Evolutionary conservation across 345 rosid genomes (phyloP).

Genomic region (Gossypium arboreum): DNA sequence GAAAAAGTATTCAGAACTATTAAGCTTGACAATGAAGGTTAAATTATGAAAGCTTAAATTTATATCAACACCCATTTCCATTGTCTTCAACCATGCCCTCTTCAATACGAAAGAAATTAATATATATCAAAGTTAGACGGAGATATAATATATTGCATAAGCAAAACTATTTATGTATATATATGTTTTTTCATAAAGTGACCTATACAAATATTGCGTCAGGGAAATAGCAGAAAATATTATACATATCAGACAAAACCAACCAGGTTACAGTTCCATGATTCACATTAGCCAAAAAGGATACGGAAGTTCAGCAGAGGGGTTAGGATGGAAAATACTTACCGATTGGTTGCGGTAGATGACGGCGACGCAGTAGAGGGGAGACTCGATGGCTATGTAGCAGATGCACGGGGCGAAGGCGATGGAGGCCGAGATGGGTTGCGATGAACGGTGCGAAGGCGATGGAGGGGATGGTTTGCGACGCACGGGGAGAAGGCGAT

Average conservation of each 20-base stretch:
- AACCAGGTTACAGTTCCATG: neutral
- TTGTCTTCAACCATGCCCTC: neutral
- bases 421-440: no score
- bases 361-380: no score
- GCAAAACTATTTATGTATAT: neutral
- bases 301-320: neutral
- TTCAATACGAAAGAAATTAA: neutral
- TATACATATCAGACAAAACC: slow-evolving; percentile 1
- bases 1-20: no score
- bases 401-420: no score
- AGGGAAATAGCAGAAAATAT: neutral
- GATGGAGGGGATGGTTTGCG: no score
- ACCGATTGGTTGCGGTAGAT: no score
- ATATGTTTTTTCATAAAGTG: neutral
- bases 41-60: no score
- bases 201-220: neutral
- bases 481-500: no score
- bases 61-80: neutral
- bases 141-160: neutral
- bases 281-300: neutral
- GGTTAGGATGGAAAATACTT: no score
- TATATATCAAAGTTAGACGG: slow-evolving; percentile 11
- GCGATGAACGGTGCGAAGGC: no score
- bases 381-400: no score
- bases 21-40: no score